Base-by-base conservation (phyloP, 306 rosid genomes). In the Pachyrhizus erosus region DNA sequence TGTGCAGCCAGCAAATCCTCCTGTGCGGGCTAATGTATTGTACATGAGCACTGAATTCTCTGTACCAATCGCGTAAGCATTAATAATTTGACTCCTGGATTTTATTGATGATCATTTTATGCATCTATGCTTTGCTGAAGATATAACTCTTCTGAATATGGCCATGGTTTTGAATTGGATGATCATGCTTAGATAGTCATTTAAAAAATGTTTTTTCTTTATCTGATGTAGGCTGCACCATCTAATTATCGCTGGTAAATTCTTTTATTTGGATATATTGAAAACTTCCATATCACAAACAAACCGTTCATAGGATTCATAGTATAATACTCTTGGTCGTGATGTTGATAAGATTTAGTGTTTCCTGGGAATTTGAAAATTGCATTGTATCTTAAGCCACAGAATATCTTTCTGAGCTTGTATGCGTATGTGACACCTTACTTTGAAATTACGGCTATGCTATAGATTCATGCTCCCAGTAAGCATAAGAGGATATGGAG, bases 11-110 rank as follows among this genome's bases (percentile, higher is more conserved):
- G 98, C 96, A 69, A 84, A 87, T 87, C 99, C 99, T 80, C 96
- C 99, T 0, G 93, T 96, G 5, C 94, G 99, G 60, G 99, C 99
- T 27, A 96, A 76, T 89, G 98, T 92, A 7, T 77, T 96, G 93
- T 89, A 92, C 84, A 64, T 96, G 87, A 86, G 88, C 87, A 34
- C 93, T 10, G 82, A 93, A 39, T 93, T 91, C 82, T 96, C 99
- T 1, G 12, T 84, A 76, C 96, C 86, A 29, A 87, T 96, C 60
- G 87, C 89, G 99, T 96, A 89, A 87, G 97, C 17, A 2, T 79
- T 43, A n/a, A 14, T 72, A 40, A 21, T 12, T 42, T 39, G 62
- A 2, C 1, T 8, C 18, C 45, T 26, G 12, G 2, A 15, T 11
- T 52, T 55, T 45, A 54, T 57, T 45, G 48, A 21, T 69, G 11